These are phyloP conservation scores for Hyaloscypha bicolor DNA, from an alignment of 495 filamentous ascomycete genomes.

Conservation along the genomic window DNA sequence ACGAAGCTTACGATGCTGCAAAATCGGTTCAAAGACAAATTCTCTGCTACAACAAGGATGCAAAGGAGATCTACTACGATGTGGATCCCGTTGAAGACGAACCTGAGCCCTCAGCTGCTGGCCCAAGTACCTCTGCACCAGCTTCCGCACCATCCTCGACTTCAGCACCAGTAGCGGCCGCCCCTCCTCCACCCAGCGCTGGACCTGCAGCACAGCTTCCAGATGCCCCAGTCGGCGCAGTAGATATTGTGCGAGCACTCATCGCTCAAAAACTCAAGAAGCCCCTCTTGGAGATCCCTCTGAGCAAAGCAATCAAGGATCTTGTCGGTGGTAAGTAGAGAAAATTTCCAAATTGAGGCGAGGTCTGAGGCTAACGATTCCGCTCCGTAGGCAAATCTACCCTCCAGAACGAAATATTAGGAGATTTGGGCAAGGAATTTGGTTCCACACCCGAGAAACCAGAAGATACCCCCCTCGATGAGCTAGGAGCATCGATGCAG, in stretches of 20 bases:
- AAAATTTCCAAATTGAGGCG: constrained; percentile 5
- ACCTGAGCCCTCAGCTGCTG: constrained; percentile 57
- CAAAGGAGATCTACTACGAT: constrained; percentile 99
- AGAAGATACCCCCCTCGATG: constrained; percentile 94
- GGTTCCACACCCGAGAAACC: constrained; percentile 98
- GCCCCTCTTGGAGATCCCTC: constrained; percentile 79
- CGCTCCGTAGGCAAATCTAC: constrained; percentile 80
- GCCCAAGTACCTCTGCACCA: constrained; percentile 45
- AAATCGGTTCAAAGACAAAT: constrained; percentile 95
- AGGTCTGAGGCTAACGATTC: constrained; percentile 20
- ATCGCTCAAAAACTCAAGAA: constrained; percentile 99
- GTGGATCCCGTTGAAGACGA: constrained; percentile 95
- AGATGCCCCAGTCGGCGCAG: constrained; percentile 82
- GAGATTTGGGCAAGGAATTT: constrained; percentile 97
- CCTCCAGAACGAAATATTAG: constrained; percentile 94
- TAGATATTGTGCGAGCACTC: constrained; percentile 86
- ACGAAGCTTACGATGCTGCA: constrained; percentile 97
- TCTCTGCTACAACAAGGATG: constrained; percentile 98
- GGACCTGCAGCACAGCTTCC: constrained; percentile 89
- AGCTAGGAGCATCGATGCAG: constrained; percentile 94
- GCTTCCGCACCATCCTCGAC: constrained; percentile 53
- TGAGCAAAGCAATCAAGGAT: constrained; percentile 98
- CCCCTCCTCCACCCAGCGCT: constrained; percentile 66
- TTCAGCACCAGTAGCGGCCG: constrained; percentile 52
- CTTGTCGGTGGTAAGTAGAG: constrained; percentile 84